phyloP scores from a whole-genome alignment of 805 yeast genomes.

The Kregervanrija delftensis region DNA sequence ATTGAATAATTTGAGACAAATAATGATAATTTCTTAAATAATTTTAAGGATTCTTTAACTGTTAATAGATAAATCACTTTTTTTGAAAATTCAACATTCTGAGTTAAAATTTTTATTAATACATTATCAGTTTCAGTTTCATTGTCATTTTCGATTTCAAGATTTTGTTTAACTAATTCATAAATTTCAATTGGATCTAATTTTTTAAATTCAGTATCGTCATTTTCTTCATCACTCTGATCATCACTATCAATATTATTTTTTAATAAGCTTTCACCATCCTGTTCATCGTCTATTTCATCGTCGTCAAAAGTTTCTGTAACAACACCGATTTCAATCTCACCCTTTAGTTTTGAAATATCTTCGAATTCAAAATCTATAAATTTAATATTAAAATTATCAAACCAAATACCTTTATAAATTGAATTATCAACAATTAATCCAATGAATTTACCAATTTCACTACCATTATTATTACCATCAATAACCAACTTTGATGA shows the following conservation, averaged over 20 bases:
- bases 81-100: conserved; percentile 38
- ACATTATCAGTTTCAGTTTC: conserved; percentile 8
- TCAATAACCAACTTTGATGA: conserved; percentile 6
- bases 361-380: conserved; percentile 28
- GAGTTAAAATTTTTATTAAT: conserved; percentile 26
- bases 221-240: conserved; percentile 10
- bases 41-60: conserved; percentile 32
- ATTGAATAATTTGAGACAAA: conserved; percentile 34
- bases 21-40: conserved; percentile 42
- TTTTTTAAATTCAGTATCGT: conserved; percentile 13
- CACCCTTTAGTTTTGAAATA: conserved; percentile 20
- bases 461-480: conserved; percentile 7
- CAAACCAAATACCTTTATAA: conserved; percentile 23
- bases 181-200: conserved; percentile 19
- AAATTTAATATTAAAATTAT: conserved; percentile 18
- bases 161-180: conserved; percentile 15
- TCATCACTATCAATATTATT: conserved; percentile 6
- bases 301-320: conserved; percentile 18
- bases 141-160: conserved; percentile 20
- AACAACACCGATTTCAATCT: conserved; percentile 11
- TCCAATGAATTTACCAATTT: conserved; percentile 9
- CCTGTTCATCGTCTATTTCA: conserved; percentile 8
- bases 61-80: conserved; percentile 49
- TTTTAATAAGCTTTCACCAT: conserved; percentile 1
- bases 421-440: conserved; percentile 4